Evolutionary conservation across 805 yeast genomes (phyloP), one percentile per base, ranked within the genome.

Genomic region (Saccharomyces kudriavzevii): DNA sequence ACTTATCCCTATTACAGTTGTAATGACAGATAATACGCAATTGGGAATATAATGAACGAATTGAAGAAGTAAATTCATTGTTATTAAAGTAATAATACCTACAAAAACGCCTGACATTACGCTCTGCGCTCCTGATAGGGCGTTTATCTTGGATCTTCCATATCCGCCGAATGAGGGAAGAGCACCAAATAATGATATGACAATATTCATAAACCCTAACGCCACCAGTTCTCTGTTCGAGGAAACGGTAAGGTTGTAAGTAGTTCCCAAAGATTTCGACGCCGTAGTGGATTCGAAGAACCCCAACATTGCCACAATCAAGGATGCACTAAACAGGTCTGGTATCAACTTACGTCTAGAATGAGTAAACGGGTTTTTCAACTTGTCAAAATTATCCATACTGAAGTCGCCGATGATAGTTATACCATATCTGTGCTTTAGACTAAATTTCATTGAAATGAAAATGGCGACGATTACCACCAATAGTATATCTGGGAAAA

Each of bases 111-210:
- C 96, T n/a, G 94, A 80, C 65, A 85, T 74, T 10, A 91, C 91
- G 0, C 96, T 87, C 58, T 81, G 81, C 0, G 95, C 98, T 4
- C 97, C 97, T 13, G 90, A 82, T 50, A 89, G 73, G 1, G 91
- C 86, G 71, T 92, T 92, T 54, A 92, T 84, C 63, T 87, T 90
- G 17, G 96, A 86, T 62, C 98, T 78, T 1, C 97, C 98, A 65
- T 91, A 92, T 0, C 98, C 98, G 9, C 98, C 99, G 75, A 91
- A 91, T 0, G 96, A 82, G 0, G 99, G 97, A 14, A 92, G 72
- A 0, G 90, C 86, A 46, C 88, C 86, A 52, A 82, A 67, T 8
- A 61, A 22, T 2, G 89, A 78, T 0, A 84, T 83, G 0, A 78
- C 70, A 1, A 89, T 55, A 60, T 91, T 92, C 52, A 86, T 81